Evolutionary conservation across 768 basidiomycete species (phyloP).

Genomic region (Collybia sordida): DNA sequence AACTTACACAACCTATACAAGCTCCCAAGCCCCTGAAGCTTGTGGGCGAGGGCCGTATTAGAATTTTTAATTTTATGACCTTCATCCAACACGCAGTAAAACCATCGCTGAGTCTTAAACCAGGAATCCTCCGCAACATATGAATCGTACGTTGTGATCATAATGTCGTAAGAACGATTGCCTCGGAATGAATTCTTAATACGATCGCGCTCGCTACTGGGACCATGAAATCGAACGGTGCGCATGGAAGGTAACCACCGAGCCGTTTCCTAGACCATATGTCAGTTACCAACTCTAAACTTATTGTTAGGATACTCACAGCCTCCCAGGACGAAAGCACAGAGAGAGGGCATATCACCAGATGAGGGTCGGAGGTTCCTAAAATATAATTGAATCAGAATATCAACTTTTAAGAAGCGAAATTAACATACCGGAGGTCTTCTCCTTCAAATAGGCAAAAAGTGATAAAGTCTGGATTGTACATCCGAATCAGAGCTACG

Average conservation of each 20-base stretch:
- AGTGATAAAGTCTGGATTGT: conserved; percentile 50
- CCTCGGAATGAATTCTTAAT: conserved; percentile 44
- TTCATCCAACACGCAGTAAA: conserved; percentile 61
- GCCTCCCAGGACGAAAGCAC: conserved; percentile 60
- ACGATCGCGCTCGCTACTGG: conserved; percentile 50
- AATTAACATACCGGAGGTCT: conserved; percentile 31
- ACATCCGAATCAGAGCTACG: neutral
- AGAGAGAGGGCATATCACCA: conserved; percentile 73
- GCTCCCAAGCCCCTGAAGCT: conserved; percentile 55
- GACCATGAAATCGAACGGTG: conserved; percentile 63
- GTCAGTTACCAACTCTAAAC: conserved; percentile 1
- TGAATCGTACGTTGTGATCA: conserved; percentile 69
- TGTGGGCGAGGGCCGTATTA: conserved; percentile 50
- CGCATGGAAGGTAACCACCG: conserved; percentile 55
- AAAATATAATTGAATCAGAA: neutral
- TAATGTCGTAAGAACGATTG: conserved; percentile 48
- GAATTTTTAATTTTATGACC: conserved; percentile 76
- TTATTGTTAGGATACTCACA: conserved; percentile 26
- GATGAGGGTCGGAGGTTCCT: conserved; percentile 57
- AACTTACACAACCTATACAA: conserved; percentile 53
- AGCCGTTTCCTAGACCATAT: conserved; percentile 39
- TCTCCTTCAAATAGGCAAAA: conserved; percentile 67
- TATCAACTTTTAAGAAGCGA: neutral
- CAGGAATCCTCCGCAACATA: conserved; percentile 57
- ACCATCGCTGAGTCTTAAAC: conserved; percentile 62